Evolutionary conservation across 2,329 filamentous ascomycete species (phyloP), one percentile per base, ranked within the genome.

Genomic region (Microascus cirrosus): DNA sequence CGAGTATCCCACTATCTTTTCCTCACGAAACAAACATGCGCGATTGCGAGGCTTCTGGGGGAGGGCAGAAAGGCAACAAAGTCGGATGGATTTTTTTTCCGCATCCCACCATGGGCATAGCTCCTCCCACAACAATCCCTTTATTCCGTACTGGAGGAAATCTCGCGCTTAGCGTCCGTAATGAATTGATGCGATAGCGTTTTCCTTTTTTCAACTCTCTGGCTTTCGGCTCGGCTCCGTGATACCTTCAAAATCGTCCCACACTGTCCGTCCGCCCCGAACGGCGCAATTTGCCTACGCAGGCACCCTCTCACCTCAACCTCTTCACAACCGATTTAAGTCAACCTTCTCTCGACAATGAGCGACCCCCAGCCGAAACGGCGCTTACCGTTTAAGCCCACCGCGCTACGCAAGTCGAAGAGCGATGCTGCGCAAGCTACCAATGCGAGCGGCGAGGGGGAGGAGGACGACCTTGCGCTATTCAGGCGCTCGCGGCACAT

Each of bases 401-500:
- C 76, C 2, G 74, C 71, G 22, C 66, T 74, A 61, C 73, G 70
- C 53, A 68, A 66, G 45, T 65, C 65, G 51, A 63, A 67, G 1
- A 62, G 61, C 25, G 65, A 70, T 1, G 62, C 20, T 59, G 56
- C 53, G 55, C 42, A 24, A 5, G 58, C 53, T 56, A 58, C 63
- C 28, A 60, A 63, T 50, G 42, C 20, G 11, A 56, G 57, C 51
- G 51, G 54, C 6, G 55, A 54, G 0, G 61, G 64, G 8, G 48
- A 55, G 10, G 56, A 55, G 0, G 61, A 64, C 12, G 65, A 67
- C 2, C 69, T 83, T 12, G 70, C 69, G 1, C 68, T 83, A 6
- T 83, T 83, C 61, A 72, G 74, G 50, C 76, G 77, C 5, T 71
- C 76, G 13, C 76, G 75, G 60, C 71, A 76, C 59, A 79, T 80